A percentile compares a stretch with the other conserved stretches of the same genome.
Evolutionary conservation across 345 rosid genomes (phyloP).

Genomic region (Lumnitzera racemosa): DNA sequence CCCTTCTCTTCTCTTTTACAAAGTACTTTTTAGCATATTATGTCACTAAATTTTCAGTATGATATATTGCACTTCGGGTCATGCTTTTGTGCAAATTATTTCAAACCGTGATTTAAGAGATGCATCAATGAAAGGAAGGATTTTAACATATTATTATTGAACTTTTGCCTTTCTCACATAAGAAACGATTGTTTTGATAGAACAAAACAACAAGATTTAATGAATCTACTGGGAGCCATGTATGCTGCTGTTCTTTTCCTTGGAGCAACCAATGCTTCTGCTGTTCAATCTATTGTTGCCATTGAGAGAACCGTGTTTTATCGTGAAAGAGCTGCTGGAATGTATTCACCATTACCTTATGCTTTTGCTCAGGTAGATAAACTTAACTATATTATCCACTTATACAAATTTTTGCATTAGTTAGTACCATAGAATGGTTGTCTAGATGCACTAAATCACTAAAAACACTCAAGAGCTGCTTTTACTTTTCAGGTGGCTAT

Average conservation of each 20-base stretch:
- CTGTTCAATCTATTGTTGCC: constrained; percentile 59
- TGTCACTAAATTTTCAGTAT: too few species aligned
- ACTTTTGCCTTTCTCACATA: too few species aligned
- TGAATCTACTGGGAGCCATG: constrained; percentile 71
- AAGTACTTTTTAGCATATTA: too few species aligned
- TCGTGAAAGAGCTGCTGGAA: constrained; percentile 81
- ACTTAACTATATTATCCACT: neutral
- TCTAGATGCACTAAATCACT: neutral
- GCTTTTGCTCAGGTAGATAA: constrained; percentile 61
- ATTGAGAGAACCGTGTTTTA: constrained; percentile 76
- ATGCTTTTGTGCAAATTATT: too few species aligned
- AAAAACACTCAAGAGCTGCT: neutral
- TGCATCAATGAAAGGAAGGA: too few species aligned
- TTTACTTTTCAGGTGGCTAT: constrained; percentile 48
- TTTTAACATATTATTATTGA: too few species aligned
- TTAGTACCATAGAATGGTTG: too few species aligned
- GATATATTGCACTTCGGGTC: too few species aligned
- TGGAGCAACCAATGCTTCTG: constrained; percentile 52
- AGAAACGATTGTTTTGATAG: constrained; percentile 22
- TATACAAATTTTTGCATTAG: too few species aligned
- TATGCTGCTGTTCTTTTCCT: constrained; percentile 60
- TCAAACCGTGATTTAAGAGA: too few species aligned
- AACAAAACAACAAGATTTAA: constrained; percentile 43
- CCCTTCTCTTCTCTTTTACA: too few species aligned
- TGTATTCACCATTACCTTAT: constrained; percentile 79